Conservation (phyloP, 202 grass and related monocot genomes). For the Panicum hallii region DNA sequence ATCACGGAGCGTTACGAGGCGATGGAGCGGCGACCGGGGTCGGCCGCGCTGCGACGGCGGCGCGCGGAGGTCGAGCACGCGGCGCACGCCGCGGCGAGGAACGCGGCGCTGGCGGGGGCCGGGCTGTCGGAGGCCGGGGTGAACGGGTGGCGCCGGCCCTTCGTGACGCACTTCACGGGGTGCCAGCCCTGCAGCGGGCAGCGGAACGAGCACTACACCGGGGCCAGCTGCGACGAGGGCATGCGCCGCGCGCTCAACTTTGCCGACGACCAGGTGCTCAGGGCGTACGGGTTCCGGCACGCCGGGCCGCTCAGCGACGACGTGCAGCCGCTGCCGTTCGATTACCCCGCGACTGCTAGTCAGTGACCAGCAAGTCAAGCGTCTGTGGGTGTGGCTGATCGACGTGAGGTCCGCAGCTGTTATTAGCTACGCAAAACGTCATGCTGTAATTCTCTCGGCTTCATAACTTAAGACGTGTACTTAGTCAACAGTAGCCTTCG, state of each 20-base stretch:
- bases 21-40: conserved; percentile 54
- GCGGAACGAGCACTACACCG: conserved; percentile 75
- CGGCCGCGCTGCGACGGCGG: conserved; percentile 43
- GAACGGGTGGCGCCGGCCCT: conserved; percentile 61
- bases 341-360: conserved; percentile 47
- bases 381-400: background rate
- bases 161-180: conserved; percentile 96
- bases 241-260: conserved; percentile 83
- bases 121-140: conserved; percentile 53
- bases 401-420: background rate
- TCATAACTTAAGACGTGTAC: background rate
- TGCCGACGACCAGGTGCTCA: conserved; percentile 87
- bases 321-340: conserved; percentile 70
- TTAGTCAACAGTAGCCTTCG: background rate
- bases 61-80: conserved; percentile 60
- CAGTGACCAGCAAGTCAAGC: background rate
- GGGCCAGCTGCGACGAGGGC: conserved; percentile 69
- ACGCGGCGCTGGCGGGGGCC: conserved; percentile 35
- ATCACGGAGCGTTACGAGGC: conserved; percentile 59
- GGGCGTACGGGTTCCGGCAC: conserved; percentile 75
- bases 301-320: conserved; percentile 48
- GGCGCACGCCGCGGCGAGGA: conserved; percentile 44
- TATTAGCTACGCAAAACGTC: no score
- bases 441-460: conserved; percentile 6
- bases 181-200: conserved; percentile 93